Conservation (phyloP, 148 eudicot species). For the Cornus suecica region DNA sequence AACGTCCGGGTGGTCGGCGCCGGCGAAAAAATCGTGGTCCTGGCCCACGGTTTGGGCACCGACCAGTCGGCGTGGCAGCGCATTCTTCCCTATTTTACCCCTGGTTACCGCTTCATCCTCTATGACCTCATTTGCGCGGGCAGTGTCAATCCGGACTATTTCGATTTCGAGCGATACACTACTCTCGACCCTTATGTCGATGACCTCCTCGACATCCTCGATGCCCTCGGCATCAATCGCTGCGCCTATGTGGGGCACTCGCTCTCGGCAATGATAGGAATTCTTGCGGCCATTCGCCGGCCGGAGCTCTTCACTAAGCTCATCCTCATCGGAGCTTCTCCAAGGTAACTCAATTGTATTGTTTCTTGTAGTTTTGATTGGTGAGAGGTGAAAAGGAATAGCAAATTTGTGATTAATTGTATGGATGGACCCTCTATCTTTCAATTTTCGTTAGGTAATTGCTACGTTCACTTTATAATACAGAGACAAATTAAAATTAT, state of each 20-base stretch:
- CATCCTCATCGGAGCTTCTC: conserved; percentile 60
- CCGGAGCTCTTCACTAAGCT: conserved; percentile 50
- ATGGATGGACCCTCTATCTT: too few species aligned
- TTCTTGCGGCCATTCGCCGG: conserved; percentile 49
- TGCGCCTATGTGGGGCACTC: conserved; percentile 71
- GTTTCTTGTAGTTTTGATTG: too few species aligned
- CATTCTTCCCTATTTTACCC: conserved; percentile 61
- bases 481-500: too few species aligned
- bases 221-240: conserved; percentile 41
- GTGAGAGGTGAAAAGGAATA: too few species aligned
- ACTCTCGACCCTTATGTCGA: conserved; percentile 79
- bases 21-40: conserved; percentile 53
- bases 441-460: too few species aligned
- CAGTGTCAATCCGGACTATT: conserved; percentile 80
- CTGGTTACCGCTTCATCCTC: conserved; percentile 54
- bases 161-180: conserved; percentile 77
- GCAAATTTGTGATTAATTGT: too few species aligned
- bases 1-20: conserved; percentile 75
- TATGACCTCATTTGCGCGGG: conserved; percentile 96
- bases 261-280: conserved; percentile 55
- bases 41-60: conserved; percentile 90
- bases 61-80: conserved; percentile 95
- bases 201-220: conserved; percentile 70
- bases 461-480: too few species aligned
- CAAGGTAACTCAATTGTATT: conserved; percentile 79